Conservation (phyloP, 2,329 filamentous ascomycete genomes). For the Claviceps lovelessii region DNA sequence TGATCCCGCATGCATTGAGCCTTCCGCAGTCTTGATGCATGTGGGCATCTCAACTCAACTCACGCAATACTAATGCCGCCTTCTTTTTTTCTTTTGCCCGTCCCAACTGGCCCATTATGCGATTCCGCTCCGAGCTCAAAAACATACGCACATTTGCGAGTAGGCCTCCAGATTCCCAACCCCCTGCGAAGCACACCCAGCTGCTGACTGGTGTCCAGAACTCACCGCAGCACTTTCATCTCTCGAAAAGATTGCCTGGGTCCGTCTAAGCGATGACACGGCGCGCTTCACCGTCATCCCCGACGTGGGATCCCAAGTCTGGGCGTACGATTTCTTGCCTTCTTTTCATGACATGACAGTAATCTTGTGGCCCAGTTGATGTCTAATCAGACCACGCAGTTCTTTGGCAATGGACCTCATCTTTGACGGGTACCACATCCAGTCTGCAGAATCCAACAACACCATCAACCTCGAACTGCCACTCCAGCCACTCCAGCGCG, state of each 20-base stretch:
- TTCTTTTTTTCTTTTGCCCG: background rate
- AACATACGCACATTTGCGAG: slow-evolving; percentile 55
- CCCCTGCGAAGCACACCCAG: background rate
- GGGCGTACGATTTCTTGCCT: slow-evolving; percentile 52
- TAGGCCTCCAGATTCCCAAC: slow-evolving; percentile 18
- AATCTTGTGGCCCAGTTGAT: background rate
- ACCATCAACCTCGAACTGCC: slow-evolving; percentile 95
- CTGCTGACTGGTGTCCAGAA: slow-evolving; percentile 26
- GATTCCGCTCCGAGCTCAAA: slow-evolving; percentile 51
- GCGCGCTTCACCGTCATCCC: slow-evolving; percentile 93
- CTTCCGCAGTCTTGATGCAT: background rate
- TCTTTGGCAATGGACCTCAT: slow-evolving; percentile 62
- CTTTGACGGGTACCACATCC: slow-evolving; percentile 71
- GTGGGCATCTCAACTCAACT: background rate
- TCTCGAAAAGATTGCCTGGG: slow-evolving; percentile 74
- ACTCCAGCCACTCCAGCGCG: slow-evolving; percentile 72
- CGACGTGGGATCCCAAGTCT: slow-evolving; percentile 88
- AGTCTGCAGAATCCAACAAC: slow-evolving; percentile 69
- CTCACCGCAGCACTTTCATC: slow-evolving; percentile 49
- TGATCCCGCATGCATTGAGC: background rate
- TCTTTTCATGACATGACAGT: background rate
- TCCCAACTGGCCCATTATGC: slow-evolving; percentile 31
- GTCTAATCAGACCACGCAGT: slow-evolving; percentile 18
- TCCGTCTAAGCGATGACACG: slow-evolving; percentile 73
- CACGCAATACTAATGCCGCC: background rate